phyloP scores from a whole-genome alignment of 805 yeast species.

The Nakazawaea pomicola region DNA sequence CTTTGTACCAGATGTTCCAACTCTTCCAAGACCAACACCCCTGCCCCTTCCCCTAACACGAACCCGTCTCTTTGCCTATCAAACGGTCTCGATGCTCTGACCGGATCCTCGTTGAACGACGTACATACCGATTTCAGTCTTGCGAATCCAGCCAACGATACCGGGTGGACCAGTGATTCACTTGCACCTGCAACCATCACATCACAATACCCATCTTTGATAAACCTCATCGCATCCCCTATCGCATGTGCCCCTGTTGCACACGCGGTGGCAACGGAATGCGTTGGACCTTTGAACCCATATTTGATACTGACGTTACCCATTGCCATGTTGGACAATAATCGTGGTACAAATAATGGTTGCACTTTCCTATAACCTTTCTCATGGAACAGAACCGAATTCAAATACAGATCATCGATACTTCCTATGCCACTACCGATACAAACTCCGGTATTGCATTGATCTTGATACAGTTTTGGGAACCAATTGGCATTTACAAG shows the following conservation, averaged over 20 bases:
- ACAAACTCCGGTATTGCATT: conserved; percentile 59
- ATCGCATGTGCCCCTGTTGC: conserved; percentile 93
- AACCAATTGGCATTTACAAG: conserved; percentile 57
- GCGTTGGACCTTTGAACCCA: conserved; percentile 80
- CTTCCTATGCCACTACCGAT: conserved; percentile 94
- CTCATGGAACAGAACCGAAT: conserved; percentile 43
- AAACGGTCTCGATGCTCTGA: conserved; percentile 78
- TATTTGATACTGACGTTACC: conserved; percentile 82
- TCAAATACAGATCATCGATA: conserved; percentile 64
- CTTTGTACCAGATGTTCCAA: conserved; percentile 68
- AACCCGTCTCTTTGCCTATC: conserved; percentile 78
- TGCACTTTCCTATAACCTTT: conserved; percentile 66
- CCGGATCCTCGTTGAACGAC: conserved; percentile 55
- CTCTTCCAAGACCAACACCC: conserved; percentile 71
- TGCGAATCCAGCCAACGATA: conserved; percentile 86
- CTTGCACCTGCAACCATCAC: conserved; percentile 94
- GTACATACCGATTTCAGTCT: conserved; percentile 79
- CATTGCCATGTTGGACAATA: conserved; percentile 89
- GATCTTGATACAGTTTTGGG: conserved; percentile 31
- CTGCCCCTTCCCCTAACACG: conserved; percentile 92
- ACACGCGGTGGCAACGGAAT: conserved; percentile 90
- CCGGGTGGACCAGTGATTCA: conserved; percentile 81
- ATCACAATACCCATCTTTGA: conserved; percentile 73
- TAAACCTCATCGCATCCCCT: conserved; percentile 87
- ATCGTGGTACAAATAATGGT: conserved; percentile 81